Evolutionary conservation across 441 rosid genomes (phyloP), one percentile per base, ranked within the genome.

Genomic region (Brassica hybrid): DNA sequence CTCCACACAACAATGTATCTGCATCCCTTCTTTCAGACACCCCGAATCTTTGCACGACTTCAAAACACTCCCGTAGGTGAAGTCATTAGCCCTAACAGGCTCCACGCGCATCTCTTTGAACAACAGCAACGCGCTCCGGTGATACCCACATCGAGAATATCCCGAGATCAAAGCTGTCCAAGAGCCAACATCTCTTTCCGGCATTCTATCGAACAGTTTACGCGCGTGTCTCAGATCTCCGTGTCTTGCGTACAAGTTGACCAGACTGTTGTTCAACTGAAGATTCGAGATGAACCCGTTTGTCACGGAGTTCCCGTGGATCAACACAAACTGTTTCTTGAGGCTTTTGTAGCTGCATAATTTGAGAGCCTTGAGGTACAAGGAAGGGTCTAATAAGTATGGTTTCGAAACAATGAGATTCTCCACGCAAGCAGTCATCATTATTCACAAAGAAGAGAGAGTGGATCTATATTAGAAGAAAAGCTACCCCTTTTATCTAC

Each of bases 121-220:
- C 78, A 83, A 18, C 52, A 65, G 7, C 74, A 88, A 76, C 7
- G 91, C 89, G 36, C 84, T 69, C 57, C 63, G 61, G 66, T 79
- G 81, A 67, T 4, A 67, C 63, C 84, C 85, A 48, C 72, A 65
- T 56, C 79, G 84, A 12, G 86, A 75, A 75, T 78, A 90, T 14
- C 91, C 90, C 12, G 93, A 90, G 80, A 93, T 82, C 83, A 85
- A 85, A 66, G 88, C 90, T 0, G 94, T 90, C 97, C 95, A 93
- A 21, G 98, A 81, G 65, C 85, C 90, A 12, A 91, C 82, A 77
- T 75, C 85, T 80, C 85, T 87, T 0, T 82, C 81, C 18, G 83
- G 43, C 85, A 94, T 87, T 89, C 79, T 80, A 72, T 86, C 93
- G 21, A 94, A 94, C 88, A 90, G 80, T 16, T 86, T 91, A 43